Evolutionary conservation across 768 basidiomycete genomes (phyloP).

Genomic region (Leccinum disarticulatum): DNA sequence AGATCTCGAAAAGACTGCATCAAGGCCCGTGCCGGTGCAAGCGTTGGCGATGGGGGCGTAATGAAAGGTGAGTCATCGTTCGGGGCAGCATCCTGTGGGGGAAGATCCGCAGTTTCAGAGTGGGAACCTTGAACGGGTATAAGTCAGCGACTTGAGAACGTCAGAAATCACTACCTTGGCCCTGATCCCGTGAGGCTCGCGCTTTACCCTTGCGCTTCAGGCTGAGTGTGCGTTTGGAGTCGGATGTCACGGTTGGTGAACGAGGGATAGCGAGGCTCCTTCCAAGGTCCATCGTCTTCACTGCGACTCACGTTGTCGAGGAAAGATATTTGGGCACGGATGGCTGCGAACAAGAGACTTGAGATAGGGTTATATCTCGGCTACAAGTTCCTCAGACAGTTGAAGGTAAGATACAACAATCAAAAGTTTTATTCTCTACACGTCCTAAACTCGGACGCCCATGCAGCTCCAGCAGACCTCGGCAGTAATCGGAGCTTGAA

Average conservation of each 20-base stretch:
- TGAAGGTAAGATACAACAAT: not conserved
- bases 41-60: slow-evolving; percentile 66
- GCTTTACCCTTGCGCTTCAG: slow-evolving; percentile 51
- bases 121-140: slow-evolving; percentile 18
- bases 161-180: slow-evolving; percentile 25
- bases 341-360: slow-evolving; percentile 22
- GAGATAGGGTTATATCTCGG: not conserved
- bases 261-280: slow-evolving; percentile 48
- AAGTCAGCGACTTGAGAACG: slow-evolving; percentile 4
- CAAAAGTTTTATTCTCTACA: not conserved
- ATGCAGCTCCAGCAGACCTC: not conserved
- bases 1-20: slow-evolving; percentile 60
- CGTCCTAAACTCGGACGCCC: not conserved
- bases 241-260: slow-evolving; percentile 30
- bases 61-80: slow-evolving; percentile 68
- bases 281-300: slow-evolving; percentile 60
- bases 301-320: slow-evolving; percentile 47
- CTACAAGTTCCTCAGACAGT: slow-evolving; percentile 1
- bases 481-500: slow-evolving; percentile 16
- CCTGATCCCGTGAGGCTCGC: slow-evolving; percentile 22
- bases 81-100: slow-evolving; percentile 12
- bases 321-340: slow-evolving; percentile 15
- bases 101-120: slow-evolving; percentile 8
- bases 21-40: slow-evolving; percentile 42
- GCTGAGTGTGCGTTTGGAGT: slow-evolving; percentile 55